phyloP scores from a whole-genome alignment of 495 filamentous ascomycete species.

The Tuber magnatum region DNA sequence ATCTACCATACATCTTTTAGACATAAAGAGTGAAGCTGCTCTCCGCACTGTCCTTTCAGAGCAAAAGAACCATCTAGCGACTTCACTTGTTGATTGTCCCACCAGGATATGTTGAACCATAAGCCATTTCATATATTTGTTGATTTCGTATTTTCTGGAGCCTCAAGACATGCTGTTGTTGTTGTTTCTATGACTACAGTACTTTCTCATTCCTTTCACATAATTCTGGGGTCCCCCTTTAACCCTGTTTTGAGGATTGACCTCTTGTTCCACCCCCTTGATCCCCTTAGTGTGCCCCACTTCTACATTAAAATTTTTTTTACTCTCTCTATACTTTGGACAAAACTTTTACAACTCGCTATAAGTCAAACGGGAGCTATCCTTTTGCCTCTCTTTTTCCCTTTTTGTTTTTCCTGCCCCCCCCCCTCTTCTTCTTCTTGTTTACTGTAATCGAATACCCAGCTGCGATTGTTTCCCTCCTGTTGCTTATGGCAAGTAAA shows the following conservation, averaged over 20 bases:
- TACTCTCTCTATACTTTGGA: too few relatives aligned
- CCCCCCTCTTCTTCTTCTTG: neutral
- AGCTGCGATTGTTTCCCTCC: neutral
- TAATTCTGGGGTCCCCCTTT: neutral
- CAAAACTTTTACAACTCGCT: too few relatives aligned
- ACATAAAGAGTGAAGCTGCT: neutral
- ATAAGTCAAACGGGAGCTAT: neutral
- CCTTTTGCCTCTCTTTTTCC: neutral
- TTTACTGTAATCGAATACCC: neutral
- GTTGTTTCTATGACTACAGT: neutral
- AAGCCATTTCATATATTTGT: neutral
- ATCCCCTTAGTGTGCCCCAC: too few relatives aligned
- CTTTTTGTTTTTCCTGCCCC: neutral
- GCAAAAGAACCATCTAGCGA: neutral
- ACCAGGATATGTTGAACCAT: neutral
- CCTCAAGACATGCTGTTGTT: neutral
- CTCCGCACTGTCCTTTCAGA: neutral
- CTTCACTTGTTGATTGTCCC: neutral
- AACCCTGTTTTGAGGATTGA: neutral
- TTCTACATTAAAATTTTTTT: too few relatives aligned
- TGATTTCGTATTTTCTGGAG: neutral
- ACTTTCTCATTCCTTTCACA: neutral
- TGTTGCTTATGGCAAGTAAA: neutral
- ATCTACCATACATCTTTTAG: neutral
- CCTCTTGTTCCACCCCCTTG: too few relatives aligned